Evolutionary conservation across 805 yeast species (phyloP).

Genomic region (Sugiyamaella valdiviana): DNA sequence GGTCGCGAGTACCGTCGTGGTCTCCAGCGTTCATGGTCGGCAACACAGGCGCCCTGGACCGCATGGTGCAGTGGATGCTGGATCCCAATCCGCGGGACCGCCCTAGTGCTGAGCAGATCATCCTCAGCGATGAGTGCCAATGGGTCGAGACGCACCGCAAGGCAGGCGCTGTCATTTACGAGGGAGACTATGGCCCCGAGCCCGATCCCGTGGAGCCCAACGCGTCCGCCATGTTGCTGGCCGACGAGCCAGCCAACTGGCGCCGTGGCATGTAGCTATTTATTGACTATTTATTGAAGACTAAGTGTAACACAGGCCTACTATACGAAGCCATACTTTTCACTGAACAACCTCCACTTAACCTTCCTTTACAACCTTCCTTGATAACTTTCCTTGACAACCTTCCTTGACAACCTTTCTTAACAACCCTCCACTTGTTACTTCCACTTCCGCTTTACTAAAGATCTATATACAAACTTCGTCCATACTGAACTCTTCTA

Average conservation of each 20-base stretch:
- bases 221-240: slow-evolving; percentile 19
- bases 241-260: slow-evolving; percentile 7
- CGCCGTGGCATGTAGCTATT: slow-evolving; percentile 6
- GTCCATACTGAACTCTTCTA: too few species aligned
- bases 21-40: slow-evolving; percentile 81
- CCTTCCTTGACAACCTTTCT: too few species aligned
- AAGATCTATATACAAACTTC: too few species aligned
- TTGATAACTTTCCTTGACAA: too few species aligned
- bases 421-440: too few species aligned
- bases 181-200: slow-evolving; percentile 89
- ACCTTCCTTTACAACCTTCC: too few species aligned
- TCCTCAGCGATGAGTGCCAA: slow-evolving; percentile 64
- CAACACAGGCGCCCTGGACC: slow-evolving; percentile 66
- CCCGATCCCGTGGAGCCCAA: slow-evolving; percentile 37
- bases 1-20: slow-evolving; percentile 50
- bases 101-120: slow-evolving; percentile 72
- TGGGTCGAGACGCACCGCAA: slow-evolving; percentile 74
- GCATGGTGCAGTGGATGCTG: slow-evolving; percentile 81
- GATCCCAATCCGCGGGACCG: slow-evolving; percentile 73
- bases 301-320: background rate
- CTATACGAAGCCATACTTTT: too few species aligned
- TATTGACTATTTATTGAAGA: background rate
- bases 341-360: too few species aligned
- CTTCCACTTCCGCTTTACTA: too few species aligned
- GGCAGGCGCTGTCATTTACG: slow-evolving; percentile 91